These are phyloP conservation scores for Stylosanthes scabra DNA, from an alignment of 331 rosid genomes.

Conservation along the genomic window DNA sequence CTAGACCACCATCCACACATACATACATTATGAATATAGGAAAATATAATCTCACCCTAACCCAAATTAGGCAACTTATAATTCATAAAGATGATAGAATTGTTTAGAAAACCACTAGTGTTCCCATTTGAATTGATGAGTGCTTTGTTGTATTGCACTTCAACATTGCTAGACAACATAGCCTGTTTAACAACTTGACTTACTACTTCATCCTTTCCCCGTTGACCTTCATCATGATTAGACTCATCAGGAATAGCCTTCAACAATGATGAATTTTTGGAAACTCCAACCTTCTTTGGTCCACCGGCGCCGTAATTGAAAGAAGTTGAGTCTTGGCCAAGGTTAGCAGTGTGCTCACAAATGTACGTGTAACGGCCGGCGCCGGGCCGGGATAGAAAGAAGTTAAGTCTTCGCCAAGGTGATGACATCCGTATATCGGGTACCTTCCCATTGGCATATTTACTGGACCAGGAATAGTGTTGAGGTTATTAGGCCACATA, in stretches of 20 bases:
- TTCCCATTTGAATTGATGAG: constrained; percentile 23
- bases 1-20: too few relatives aligned
- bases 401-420: too few relatives aligned
- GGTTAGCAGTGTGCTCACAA: constrained; percentile 40
- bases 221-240: neutral
- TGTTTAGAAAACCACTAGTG: neutral
- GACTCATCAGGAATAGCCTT: neutral
- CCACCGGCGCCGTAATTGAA: constrained; percentile 6
- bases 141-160: neutral
- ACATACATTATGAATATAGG: too few relatives aligned
- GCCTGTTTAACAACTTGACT: neutral
- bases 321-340: constrained; percentile 12
- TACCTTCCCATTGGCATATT: too few relatives aligned
- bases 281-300: neutral
- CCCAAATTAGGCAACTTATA: neutral
- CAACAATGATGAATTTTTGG: neutral
- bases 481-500: neutral
- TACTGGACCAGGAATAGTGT: too few relatives aligned
- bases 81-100: neutral
- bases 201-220: neutral
- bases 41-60: too few relatives aligned
- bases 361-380: too few relatives aligned
- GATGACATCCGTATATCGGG: too few relatives aligned
- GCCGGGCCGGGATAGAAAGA: neutral
- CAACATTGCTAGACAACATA: neutral